A percentile compares a stretch with the other conserved stretches of the same genome.
phyloP scores from a whole-genome alignment of 306 rosid genomes.

The Erythrophleum fordii region DNA sequence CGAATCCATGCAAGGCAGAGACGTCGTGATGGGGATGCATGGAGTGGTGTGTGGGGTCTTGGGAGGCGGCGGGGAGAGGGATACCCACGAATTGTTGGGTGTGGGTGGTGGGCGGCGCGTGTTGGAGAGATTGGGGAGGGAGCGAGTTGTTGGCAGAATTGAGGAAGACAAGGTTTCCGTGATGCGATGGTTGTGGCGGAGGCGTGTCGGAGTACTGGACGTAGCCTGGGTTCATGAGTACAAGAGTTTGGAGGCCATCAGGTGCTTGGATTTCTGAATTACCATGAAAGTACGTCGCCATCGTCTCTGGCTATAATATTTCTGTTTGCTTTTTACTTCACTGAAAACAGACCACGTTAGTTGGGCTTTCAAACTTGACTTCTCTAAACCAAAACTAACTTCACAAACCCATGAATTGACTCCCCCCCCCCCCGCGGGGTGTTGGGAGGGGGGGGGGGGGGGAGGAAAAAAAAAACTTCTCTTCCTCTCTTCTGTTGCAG shows the following conservation, averaged over 20 bases:
- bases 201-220: slow-evolving; percentile 80
- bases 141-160: slow-evolving; percentile 56
- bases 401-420: background rate
- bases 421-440: background rate
- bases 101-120: slow-evolving; percentile 73
- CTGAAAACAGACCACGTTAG: slow-evolving; percentile 56
- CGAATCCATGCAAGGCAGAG: slow-evolving; percentile 83
- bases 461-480: no score
- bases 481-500: background rate
- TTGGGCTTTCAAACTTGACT: slow-evolving; percentile 45
- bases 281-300: slow-evolving; percentile 97
- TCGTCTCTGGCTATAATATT: slow-evolving; percentile 49
- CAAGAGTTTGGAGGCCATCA: slow-evolving; percentile 87
- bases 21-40: slow-evolving; percentile 55
- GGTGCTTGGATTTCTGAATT: slow-evolving; percentile 84
- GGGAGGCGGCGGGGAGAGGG: slow-evolving; percentile 55
- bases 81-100: slow-evolving; percentile 81
- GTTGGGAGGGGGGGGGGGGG: no score
- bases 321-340: slow-evolving; percentile 36
- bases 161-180: slow-evolving; percentile 58
- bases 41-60: slow-evolving; percentile 45
- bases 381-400: slow-evolving; percentile 26
- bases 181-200: slow-evolving; percentile 48
- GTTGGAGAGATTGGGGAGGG: slow-evolving; percentile 44
- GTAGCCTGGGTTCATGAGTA: slow-evolving; percentile 91